A percentile compares a stretch with the other conserved stretches of the same genome.
These are phyloP conservation scores for Globisporangium sylvaticum DNA, from an alignment of 352 stramenopile genomes.

Conservation along the genomic window DNA sequence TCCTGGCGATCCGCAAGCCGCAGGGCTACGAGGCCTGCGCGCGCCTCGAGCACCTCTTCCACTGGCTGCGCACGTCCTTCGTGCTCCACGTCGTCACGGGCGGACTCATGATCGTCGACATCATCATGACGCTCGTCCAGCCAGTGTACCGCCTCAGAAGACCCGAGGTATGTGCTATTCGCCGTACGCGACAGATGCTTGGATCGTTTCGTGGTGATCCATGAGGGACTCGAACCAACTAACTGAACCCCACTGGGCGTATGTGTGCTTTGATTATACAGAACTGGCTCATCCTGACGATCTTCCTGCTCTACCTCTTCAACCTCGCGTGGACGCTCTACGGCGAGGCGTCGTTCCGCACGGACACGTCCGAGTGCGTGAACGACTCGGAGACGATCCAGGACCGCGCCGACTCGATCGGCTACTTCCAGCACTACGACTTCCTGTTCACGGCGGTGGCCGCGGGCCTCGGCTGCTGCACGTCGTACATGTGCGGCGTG, in stretches of 20 bases:
- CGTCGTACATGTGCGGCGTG: constrained; percentile 66
- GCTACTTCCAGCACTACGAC: constrained; percentile 67
- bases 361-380: constrained; percentile 42
- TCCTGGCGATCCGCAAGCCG: constrained; percentile 34
- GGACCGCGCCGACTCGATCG: constrained; percentile 50
- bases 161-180: constrained; percentile 34
- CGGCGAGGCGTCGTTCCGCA: constrained; percentile 46
- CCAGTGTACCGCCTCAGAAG: constrained; percentile 49
- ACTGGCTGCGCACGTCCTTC: constrained; percentile 54
- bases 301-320: constrained; percentile 54
- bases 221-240: too few relatives aligned
- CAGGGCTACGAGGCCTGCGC: constrained; percentile 34
- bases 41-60: constrained; percentile 47
- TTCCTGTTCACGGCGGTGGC: constrained; percentile 53
- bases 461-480: constrained; percentile 34
- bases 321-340: constrained; percentile 59
- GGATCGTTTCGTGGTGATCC: too few relatives aligned
- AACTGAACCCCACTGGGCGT: neutral
- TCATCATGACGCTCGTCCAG: constrained; percentile 46
- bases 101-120: constrained; percentile 33
- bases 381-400: constrained; percentile 55
- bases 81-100: constrained; percentile 40
- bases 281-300: constrained; percentile 48
- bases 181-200: neutral
- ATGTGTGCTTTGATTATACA: constrained; percentile 10